phyloP scores from a whole-genome alignment of 768 basidiomycete species.

The Lactarius trivialis region DNA sequence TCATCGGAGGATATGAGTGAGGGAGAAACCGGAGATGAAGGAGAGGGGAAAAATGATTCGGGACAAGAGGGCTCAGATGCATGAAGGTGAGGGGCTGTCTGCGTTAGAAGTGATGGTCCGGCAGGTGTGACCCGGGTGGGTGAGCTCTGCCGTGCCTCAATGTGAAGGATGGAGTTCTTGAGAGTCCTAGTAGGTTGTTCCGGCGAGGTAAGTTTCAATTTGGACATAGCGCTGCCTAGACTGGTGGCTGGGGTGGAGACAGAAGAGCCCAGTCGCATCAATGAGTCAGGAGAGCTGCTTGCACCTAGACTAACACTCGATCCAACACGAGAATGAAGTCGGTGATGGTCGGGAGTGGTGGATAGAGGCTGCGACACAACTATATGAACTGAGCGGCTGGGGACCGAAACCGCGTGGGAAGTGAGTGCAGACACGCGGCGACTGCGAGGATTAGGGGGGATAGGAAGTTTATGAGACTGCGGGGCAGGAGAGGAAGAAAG shows the following conservation, averaged over 20 bases:
- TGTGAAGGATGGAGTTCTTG: background rate
- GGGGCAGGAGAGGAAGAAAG: constrained; percentile 62
- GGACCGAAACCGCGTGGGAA: constrained; percentile 38
- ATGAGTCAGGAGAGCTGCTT: constrained; percentile 24
- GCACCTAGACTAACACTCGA: constrained; percentile 30
- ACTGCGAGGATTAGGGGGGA: constrained; percentile 61
- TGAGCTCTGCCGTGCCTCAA: constrained; percentile 8
- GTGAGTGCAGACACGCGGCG: constrained; percentile 59
- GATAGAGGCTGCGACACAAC: constrained; percentile 75
- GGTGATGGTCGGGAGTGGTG: constrained; percentile 35
- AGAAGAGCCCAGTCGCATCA: constrained; percentile 20
- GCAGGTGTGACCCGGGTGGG: constrained; percentile 19
- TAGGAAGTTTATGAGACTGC: constrained; percentile 73
- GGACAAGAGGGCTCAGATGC: background rate
- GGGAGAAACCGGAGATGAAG: background rate
- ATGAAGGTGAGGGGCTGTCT: constrained; percentile 25
- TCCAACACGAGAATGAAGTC: constrained; percentile 14
- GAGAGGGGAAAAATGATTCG: background rate
- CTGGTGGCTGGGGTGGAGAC: constrained; percentile 28
- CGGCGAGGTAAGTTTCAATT: constrained; percentile 21
- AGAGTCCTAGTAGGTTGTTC: constrained; percentile 1
- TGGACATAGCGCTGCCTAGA: constrained; percentile 28
- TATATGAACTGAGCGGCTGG: constrained; percentile 68
- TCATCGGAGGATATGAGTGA: constrained; percentile 13
- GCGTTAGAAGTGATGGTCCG: constrained; percentile 33